phyloP scores from a whole-genome alignment of 2,329 filamentous ascomycete species.

The Escovopsis sp. region DNA sequence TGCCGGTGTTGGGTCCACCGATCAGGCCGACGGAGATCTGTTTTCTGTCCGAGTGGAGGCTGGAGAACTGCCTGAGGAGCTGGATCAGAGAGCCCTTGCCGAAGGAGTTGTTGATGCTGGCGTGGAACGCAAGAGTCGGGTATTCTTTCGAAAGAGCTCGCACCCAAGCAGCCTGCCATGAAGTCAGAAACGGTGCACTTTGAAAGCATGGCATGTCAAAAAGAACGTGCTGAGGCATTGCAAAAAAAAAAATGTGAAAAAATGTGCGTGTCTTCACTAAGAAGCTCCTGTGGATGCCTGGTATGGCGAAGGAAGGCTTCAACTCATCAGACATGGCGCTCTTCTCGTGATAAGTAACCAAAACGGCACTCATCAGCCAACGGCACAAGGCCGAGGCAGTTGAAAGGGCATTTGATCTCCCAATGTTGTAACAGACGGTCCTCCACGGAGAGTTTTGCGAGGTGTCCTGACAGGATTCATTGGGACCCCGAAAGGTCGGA shows the following conservation, averaged over 20 bases:
- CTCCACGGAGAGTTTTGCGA: constrained; percentile 56
- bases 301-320: constrained; percentile 58
- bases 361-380: constrained; percentile 71
- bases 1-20: constrained; percentile 71
- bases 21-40: constrained; percentile 89
- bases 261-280: constrained; percentile 96
- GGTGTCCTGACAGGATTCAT: constrained; percentile 75
- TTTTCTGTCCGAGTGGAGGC: constrained; percentile 77
- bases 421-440: constrained; percentile 97
- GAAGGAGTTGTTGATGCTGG: constrained; percentile 88
- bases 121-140: constrained; percentile 88
- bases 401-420: constrained; percentile 59
- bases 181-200: constrained; percentile 3
- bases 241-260: constrained; percentile 8
- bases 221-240: constrained; percentile 13
- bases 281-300: constrained; percentile 61
- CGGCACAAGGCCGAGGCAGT: constrained; percentile 21
- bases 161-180: constrained; percentile 78
- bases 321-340: constrained; percentile 91
- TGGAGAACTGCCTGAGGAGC: constrained; percentile 82
- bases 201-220: constrained; percentile 1
- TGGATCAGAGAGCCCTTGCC: constrained; percentile 91
- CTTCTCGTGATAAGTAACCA: constrained; percentile 65
- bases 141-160: constrained; percentile 76
- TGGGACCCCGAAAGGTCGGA: constrained; percentile 34